These are phyloP conservation scores for Suillus americanus DNA, from an alignment of 768 basidiomycete species.

Conservation along the genomic window DNA sequence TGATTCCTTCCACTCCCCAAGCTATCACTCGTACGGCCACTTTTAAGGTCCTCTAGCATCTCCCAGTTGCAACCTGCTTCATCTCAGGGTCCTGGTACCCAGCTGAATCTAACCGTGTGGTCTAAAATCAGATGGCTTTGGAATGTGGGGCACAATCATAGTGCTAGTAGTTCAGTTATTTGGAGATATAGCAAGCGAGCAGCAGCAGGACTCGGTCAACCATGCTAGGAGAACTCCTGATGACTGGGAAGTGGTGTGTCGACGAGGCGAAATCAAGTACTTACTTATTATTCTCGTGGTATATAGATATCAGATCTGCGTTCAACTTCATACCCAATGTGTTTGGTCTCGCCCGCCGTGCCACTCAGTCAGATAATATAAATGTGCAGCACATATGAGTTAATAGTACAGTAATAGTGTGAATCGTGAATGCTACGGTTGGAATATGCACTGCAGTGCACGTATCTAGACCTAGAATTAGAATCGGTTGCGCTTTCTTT, in stretches of 20 bases:
- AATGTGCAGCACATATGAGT: background rate
- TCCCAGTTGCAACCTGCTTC: background rate
- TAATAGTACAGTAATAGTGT: background rate
- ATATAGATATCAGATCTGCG: background rate
- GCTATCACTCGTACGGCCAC: background rate
- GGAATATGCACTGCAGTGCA: background rate
- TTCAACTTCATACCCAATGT: background rate
- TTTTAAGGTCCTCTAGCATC: background rate
- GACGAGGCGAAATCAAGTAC: background rate
- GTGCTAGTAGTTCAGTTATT: background rate
- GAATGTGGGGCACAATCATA: background rate
- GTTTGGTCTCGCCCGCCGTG: background rate
- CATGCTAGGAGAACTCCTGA: too few relatives aligned
- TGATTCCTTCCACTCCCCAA: background rate
- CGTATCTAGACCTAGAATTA: conserved; percentile 18
- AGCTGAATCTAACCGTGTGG: background rate
- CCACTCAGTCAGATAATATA: background rate
- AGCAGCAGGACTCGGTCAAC: background rate
- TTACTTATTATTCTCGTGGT: too few relatives aligned
- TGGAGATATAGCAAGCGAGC: background rate
- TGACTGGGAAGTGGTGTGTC: background rate
- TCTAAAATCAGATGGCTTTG: background rate
- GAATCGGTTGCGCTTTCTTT: conserved; percentile 60
- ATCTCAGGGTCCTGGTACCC: background rate
- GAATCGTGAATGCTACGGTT: background rate